Base-by-base conservation (phyloP, 2,329 filamentous ascomycete genomes). In the Cryoendolithus antarcticus region DNA sequence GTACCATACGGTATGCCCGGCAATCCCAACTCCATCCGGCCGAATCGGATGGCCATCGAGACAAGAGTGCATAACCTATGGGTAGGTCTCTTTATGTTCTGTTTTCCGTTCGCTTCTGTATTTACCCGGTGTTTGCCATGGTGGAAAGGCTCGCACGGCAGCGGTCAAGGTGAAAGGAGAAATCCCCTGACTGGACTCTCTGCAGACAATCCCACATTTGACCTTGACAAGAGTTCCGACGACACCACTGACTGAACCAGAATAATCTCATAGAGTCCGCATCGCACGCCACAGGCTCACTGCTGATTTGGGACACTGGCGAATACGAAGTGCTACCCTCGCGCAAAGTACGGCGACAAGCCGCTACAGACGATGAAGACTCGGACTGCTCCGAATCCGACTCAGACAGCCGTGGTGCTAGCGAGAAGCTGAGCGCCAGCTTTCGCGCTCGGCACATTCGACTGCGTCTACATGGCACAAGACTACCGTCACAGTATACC, bases 231-330 rank as follows among this genome's bases (percentile, higher is more conserved):
- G 15, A 19, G 15, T 19, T 19, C 15, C 15, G 15, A 5, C 15
- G 3, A 19, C 15, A 19, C 15, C 15, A 19, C 15, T 19, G 15
- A 19, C 15, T 19, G 3, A 5, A 19, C 15, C 15, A 19, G 15
- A 66, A 66, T 30, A 60, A 66, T 37, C 49, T 67, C 11, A 64
- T 66, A 11, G 63, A 67, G 48, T 61, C 60, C 19, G 63, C 64
- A 1, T 61, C 57, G 3, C 51, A 56, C 37, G 61, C 59, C 8
- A 66, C 62, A 9, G 63, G 64, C n/a, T 63, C 59, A 4, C 50
- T 66, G 2, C 51, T 67, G 9, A 64, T 66, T 27, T 67, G 63
- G 63, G 64, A 67, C 33, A 65, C 58, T 6, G 64, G 64, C 13
- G 62, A 63, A 34, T 66, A 65, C 39, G 56, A 55, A 37, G 52